These are phyloP conservation scores for Hyphodiscus sp. DNA, from an alignment of 2,329 filamentous ascomycete species.

Conservation along the genomic window DNA sequence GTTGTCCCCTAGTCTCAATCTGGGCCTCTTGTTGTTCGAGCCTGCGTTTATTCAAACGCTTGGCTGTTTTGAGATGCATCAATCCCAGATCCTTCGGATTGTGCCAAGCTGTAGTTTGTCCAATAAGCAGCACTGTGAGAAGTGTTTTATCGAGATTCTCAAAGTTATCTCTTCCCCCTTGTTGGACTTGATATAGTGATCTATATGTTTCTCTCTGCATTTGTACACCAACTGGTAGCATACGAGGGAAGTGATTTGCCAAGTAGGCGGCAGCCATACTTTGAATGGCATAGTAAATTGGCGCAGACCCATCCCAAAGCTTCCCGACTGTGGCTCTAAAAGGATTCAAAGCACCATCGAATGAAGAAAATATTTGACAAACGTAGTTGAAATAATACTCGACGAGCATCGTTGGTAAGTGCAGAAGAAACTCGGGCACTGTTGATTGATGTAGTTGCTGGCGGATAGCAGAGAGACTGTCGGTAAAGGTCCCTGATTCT, in stretches of 20 bases:
- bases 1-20: slow-evolving; percentile 11
- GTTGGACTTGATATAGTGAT: slow-evolving; percentile 38
- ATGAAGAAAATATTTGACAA: slow-evolving; percentile 56
- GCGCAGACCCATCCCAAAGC: slow-evolving; percentile 50
- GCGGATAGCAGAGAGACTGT: slow-evolving; percentile 24
- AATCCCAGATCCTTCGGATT: slow-evolving; percentile 46
- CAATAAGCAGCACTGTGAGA: slow-evolving; percentile 51
- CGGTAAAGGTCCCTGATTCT: slow-evolving; percentile 14
- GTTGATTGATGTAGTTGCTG: slow-evolving; percentile 24
- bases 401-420: slow-evolving; percentile 45
- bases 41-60: slow-evolving; percentile 21
- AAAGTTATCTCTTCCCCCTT: slow-evolving; percentile 41
- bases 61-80: slow-evolving; percentile 25
- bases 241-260: slow-evolving; percentile 49
- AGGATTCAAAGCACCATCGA: slow-evolving; percentile 55
- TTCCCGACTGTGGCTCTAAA: slow-evolving; percentile 52
- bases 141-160: slow-evolving; percentile 47
- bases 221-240: slow-evolving; percentile 42
- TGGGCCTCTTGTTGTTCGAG: slow-evolving; percentile 15
- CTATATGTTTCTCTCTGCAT: slow-evolving; percentile 37
- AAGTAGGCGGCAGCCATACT: slow-evolving; percentile 59
- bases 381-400: slow-evolving; percentile 60
- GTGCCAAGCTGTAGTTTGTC: slow-evolving; percentile 55
- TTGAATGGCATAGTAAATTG: slow-evolving; percentile 54
- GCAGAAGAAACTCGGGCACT: slow-evolving; percentile 23